Percentiles rank a stretch among this genome's conserved stretches.
These are phyloP conservation scores for Bipolaris sorokiniana DNA, from an alignment of 2,329 filamentous ascomycete species.

Conservation along the genomic window DNA sequence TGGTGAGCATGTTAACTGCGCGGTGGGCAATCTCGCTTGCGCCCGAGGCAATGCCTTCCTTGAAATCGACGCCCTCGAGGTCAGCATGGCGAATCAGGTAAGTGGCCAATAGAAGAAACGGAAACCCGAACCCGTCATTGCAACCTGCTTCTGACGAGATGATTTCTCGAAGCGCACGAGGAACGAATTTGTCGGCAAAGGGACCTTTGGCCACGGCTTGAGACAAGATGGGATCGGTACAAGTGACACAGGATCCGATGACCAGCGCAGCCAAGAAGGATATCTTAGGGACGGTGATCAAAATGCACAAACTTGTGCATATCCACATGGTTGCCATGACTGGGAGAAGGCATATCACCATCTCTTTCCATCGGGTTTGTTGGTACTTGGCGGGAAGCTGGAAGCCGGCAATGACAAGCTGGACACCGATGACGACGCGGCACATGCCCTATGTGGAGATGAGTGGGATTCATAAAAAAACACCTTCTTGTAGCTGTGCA, in stretches of 20 bases:
- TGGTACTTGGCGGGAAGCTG: conserved; percentile 66
- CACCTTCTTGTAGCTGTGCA: background rate
- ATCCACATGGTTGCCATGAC: conserved; percentile 70
- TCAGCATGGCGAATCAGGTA: conserved; percentile 64
- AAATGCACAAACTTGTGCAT: conserved; percentile 62
- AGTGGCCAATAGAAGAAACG: conserved; percentile 63
- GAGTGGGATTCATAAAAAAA: background rate
- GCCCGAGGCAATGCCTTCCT: conserved; percentile 18
- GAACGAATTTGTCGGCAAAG: conserved; percentile 67
- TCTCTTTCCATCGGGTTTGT: conserved; percentile 57
- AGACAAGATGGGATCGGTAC: conserved; percentile 67
- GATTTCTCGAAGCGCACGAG: conserved; percentile 63
- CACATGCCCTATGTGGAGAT: conserved; percentile 52
- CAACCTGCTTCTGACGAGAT: conserved; percentile 67
- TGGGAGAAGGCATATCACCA: conserved; percentile 62
- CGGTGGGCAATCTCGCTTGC: conserved; percentile 4
- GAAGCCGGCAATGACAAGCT: conserved; percentile 68
- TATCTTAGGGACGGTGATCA: conserved; percentile 62
- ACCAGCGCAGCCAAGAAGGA: conserved; percentile 58
- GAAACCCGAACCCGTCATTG: conserved; percentile 68
- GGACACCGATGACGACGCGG: conserved; percentile 67
- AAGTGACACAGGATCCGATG: conserved; percentile 66
- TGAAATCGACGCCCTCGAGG: conserved; percentile 30
- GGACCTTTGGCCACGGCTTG: conserved; percentile 68
- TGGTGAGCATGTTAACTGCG: conserved; percentile 7